Percentiles rank a stretch among this genome's conserved stretches.
phyloP scores from a whole-genome alignment of 2,329 filamentous ascomycete species.

The Aspergillus cejpii region DNA sequence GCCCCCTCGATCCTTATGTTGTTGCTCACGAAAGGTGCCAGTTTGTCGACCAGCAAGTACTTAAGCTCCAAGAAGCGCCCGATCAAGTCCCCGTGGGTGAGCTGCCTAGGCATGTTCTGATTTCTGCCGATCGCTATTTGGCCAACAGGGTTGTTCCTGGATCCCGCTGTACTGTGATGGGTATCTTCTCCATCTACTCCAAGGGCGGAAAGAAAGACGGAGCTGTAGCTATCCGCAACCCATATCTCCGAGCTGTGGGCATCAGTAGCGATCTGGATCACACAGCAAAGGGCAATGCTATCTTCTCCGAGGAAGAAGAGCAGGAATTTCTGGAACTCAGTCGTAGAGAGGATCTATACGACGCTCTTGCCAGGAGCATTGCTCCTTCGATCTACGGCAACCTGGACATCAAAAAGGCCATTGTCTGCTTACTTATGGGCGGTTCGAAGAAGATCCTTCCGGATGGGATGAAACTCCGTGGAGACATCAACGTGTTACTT shows the following conservation, averaged over 20 bases:
- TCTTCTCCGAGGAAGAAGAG: constrained; percentile 92
- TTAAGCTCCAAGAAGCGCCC: constrained; percentile 95
- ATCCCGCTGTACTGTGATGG: constrained; percentile 89
- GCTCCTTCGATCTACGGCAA: constrained; percentile 98
- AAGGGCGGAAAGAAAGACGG: constrained; percentile 78
- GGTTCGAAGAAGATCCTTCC: constrained; percentile 97
- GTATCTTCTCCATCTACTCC: constrained; percentile 94
- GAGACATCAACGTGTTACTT: constrained; percentile 94
- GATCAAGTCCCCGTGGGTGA: constrained; percentile 97
- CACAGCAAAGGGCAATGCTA: constrained; percentile 72
- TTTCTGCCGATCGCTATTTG: constrained; percentile 92
- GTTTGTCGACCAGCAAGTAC: constrained; percentile 96
- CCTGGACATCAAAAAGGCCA: constrained; percentile 91
- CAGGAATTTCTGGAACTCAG: constrained; percentile 93
- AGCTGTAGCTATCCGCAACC: constrained; percentile 90
- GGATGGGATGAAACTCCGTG: constrained; percentile 94
- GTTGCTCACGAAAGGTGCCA: constrained; percentile 88
- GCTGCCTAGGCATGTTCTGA: constrained; percentile 84
- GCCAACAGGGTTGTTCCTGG: constrained; percentile 94
- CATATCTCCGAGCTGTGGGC: constrained; percentile 86
- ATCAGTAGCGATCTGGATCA: constrained; percentile 88
- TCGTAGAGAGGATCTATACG: constrained; percentile 84
- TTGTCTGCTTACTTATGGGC: constrained; percentile 85
- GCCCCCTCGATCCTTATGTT: constrained; percentile 91
- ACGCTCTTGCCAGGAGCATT: constrained; percentile 81